Conservation (phyloP, 352 stramenopile species). For the Pythium oligandrum region DNA sequence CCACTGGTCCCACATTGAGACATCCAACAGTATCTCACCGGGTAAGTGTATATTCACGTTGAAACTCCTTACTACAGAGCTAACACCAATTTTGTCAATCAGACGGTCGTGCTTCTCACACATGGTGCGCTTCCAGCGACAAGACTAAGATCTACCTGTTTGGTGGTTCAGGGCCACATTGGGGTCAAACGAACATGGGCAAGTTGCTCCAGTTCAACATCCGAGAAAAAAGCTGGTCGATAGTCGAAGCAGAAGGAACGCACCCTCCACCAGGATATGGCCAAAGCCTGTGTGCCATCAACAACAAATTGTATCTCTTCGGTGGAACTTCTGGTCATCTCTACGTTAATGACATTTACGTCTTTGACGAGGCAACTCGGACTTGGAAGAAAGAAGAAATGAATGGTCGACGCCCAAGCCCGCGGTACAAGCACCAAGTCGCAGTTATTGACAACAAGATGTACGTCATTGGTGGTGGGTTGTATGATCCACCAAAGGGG, state of each 20-base stretch:
- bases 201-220: slow-evolving; percentile 81
- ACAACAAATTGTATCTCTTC: slow-evolving; percentile 81
- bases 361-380: slow-evolving; percentile 72
- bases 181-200: slow-evolving; percentile 85
- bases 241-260: slow-evolving; percentile 60
- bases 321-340: slow-evolving; percentile 74
- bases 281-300: slow-evolving; percentile 70
- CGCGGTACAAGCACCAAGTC: slow-evolving; percentile 83
- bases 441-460: slow-evolving; percentile 61
- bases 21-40: slow-evolving; percentile 62
- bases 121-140: slow-evolving; percentile 70
- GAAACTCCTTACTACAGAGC: neutral
- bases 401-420: slow-evolving; percentile 50
- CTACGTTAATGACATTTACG: slow-evolving; percentile 83
- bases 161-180: slow-evolving; percentile 70
- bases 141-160: slow-evolving; percentile 78
- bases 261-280: slow-evolving; percentile 71
- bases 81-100: neutral
- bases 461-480: slow-evolving; percentile 73
- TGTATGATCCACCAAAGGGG: slow-evolving; percentile 79
- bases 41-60: slow-evolving; percentile 24
- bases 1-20: slow-evolving; percentile 75
- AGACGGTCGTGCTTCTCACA: slow-evolving; percentile 72
- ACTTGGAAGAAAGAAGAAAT: slow-evolving; percentile 72
- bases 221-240: slow-evolving; percentile 73